A percentile compares a stretch with the other conserved stretches of the same genome.
These are phyloP conservation scores for Acanthochlamys bracteata DNA, from an alignment of 106 monocot genomes.

Conservation along the genomic window DNA sequence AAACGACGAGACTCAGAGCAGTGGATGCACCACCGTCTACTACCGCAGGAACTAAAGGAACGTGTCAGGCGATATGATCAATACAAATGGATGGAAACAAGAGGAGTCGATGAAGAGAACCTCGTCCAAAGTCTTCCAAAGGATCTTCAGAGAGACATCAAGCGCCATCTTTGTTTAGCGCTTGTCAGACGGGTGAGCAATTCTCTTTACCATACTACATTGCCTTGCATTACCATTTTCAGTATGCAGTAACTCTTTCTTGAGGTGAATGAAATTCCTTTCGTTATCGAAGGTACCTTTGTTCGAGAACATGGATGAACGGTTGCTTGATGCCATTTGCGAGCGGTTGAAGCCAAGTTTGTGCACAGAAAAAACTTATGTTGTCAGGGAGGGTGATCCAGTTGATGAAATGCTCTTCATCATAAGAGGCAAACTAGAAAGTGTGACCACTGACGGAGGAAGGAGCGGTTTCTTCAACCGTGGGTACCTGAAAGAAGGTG, in stretches of 20 bases:
- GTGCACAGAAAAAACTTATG: constrained; percentile 35
- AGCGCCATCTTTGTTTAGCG: constrained; percentile 55
- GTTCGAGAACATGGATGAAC: constrained; percentile 55
- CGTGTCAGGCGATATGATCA: constrained; percentile 89
- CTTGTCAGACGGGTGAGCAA: constrained; percentile 49
- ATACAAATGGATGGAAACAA: constrained; percentile 91
- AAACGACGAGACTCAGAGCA: constrained; percentile 94
- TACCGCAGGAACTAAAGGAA: constrained; percentile 72
- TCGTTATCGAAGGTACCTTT: no score
- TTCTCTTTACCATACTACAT: no score
- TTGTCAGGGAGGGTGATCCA: constrained; percentile 51
- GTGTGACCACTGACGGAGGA: constrained; percentile 66
- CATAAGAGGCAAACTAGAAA: constrained; percentile 48
- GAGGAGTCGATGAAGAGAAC: constrained; percentile 80
- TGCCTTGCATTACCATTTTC: neutral
- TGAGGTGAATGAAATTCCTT: no score
- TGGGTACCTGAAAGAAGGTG: constrained; percentile 52
- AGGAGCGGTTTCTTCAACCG: constrained; percentile 66
- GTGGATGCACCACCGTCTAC: constrained; percentile 93
- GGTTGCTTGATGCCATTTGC: constrained; percentile 50
- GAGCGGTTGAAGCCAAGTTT: constrained; percentile 51
- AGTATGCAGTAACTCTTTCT: no score
- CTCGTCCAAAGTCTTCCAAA: constrained; percentile 56
- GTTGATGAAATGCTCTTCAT: constrained; percentile 60
- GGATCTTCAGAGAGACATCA: constrained; percentile 60